These are phyloP conservation scores for Gossypium trilobum DNA, from an alignment of 441 rosid genomes.

Conservation along the genomic window DNA sequence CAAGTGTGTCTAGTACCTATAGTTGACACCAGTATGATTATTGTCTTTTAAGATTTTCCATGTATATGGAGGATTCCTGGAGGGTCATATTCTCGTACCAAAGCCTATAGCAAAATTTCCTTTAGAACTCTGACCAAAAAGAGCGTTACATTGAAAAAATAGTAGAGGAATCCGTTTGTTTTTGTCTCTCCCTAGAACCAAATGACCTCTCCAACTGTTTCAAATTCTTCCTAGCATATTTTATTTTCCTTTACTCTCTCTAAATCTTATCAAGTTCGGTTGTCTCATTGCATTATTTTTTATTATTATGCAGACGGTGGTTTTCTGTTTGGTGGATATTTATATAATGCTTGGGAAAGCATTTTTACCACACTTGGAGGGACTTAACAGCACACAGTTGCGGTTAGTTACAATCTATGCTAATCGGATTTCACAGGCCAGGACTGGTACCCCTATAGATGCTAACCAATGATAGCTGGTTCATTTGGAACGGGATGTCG, in stretches of 20 bases:
- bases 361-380: slow-evolving; percentile 87
- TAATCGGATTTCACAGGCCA: slow-evolving; percentile 90
- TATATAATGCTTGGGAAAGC: slow-evolving; percentile 97
- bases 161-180: neutral
- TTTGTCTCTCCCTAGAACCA: neutral
- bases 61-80: neutral
- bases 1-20: neutral
- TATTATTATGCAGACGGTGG: slow-evolving; percentile 63
- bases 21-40: neutral
- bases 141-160: neutral
- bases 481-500: slow-evolving; percentile 1
- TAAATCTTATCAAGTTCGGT: neutral
- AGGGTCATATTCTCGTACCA: neutral
- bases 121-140: neutral
- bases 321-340: slow-evolving; percentile 94
- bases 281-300: neutral
- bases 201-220: neutral
- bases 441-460: slow-evolving; percentile 72
- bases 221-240: neutral
- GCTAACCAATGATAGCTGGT: slow-evolving; percentile 32
- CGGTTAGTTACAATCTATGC: slow-evolving; percentile 92
- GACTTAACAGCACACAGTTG: slow-evolving; percentile 82
- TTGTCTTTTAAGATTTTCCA: neutral
- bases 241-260: neutral
- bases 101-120: neutral